Evolutionary conservation across 2,329 filamentous ascomycete species (phyloP).

Genomic region (Helotiales sp.): DNA sequence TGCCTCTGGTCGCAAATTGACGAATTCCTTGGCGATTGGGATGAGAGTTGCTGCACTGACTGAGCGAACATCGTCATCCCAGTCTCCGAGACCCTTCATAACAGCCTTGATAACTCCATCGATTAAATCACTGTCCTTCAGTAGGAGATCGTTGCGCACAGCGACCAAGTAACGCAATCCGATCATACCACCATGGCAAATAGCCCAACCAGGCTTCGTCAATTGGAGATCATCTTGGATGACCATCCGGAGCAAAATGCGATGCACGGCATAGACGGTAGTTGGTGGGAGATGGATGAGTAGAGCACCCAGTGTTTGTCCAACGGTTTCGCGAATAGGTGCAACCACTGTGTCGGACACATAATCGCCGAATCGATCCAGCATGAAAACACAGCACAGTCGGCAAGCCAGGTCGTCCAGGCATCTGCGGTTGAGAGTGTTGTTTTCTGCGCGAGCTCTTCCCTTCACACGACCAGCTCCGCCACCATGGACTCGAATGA

Average conservation of each 20-base stretch:
- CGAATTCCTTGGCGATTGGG: constrained; percentile 94
- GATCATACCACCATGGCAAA: constrained; percentile 98
- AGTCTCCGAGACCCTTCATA: constrained; percentile 90
- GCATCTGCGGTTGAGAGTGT: constrained; percentile 80
- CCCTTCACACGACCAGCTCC: constrained; percentile 81
- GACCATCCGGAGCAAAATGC: constrained; percentile 84
- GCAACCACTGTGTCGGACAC: constrained; percentile 97
- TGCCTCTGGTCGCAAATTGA: constrained; percentile 78
- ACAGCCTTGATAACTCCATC: constrained; percentile 92
- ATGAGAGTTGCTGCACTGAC: constrained; percentile 98
- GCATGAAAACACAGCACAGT: constrained; percentile 93
- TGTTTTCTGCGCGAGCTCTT: constrained; percentile 75
- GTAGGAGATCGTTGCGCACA: constrained; percentile 87
- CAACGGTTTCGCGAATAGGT: constrained; percentile 92
- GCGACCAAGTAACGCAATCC: constrained; percentile 94
- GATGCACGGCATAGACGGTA: constrained; percentile 85
- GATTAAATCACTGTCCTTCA: constrained; percentile 83
- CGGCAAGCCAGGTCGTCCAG: constrained; percentile 95
- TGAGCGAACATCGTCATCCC: constrained; percentile 93
- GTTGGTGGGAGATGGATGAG: constrained; percentile 79
- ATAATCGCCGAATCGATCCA: constrained; percentile 97
- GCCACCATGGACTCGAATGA: constrained; percentile 86
- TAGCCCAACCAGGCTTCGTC: constrained; percentile 82
- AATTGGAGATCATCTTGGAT: constrained; percentile 84
- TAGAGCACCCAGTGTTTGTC: constrained; percentile 88